These are phyloP conservation scores for Colletotrichum sp. DNA, from an alignment of 2,329 filamentous ascomycete genomes.

Conservation along the genomic window DNA sequence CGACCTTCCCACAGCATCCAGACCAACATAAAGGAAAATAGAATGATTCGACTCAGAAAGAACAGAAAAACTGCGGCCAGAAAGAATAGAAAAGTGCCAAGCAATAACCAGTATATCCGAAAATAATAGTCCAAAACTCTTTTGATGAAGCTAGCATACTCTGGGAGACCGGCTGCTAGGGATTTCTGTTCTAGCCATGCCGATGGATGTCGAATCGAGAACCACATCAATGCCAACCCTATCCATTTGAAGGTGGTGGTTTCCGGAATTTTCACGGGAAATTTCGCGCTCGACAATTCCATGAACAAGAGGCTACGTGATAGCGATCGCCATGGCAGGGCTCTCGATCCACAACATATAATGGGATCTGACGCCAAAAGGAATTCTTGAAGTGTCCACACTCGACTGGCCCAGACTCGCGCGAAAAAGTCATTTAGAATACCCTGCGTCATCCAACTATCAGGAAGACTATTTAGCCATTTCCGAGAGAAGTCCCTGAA, in stretches of 20 bases:
- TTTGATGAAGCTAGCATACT: not conserved
- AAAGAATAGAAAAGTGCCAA: not conserved
- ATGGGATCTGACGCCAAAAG: not conserved
- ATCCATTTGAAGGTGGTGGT: not conserved
- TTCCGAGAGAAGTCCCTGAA: not conserved
- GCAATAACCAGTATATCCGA: not conserved
- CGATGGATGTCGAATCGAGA: not conserved
- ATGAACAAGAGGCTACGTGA: not conserved
- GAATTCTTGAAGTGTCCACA: not conserved
- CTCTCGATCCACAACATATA: not conserved
- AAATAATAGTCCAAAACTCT: too few relatives aligned
- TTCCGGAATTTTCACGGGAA: not conserved
- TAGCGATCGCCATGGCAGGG: not conserved
- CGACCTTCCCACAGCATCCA: too few relatives aligned
- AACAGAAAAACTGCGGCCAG: not conserved
- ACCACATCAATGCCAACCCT: not conserved
- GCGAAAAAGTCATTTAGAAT: not conserved
- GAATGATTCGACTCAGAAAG: too few relatives aligned
- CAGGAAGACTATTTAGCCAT: not conserved
- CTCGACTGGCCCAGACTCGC: not conserved
- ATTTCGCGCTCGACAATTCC: not conserved
- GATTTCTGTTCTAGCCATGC: not conserved
- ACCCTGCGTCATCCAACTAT: not conserved
- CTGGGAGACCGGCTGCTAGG: not conserved
- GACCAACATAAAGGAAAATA: too few relatives aligned